Conservation (phyloP, 371 early-diverging fungal species). For the Mortierella sp. region DNA sequence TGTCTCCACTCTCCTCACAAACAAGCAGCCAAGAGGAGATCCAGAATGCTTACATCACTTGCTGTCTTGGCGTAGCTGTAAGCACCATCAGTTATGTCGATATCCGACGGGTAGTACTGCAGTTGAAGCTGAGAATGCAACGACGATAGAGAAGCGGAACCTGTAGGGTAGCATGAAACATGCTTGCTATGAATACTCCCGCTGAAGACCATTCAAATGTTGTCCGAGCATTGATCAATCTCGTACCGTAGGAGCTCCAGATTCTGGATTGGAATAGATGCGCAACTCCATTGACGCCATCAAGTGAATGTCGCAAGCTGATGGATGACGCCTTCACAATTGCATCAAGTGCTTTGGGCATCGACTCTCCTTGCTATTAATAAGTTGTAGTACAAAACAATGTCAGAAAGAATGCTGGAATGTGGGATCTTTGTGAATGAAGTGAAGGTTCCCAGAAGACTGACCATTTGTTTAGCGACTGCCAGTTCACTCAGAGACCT, state of each 20-base stretch:
- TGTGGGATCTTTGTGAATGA: neutral
- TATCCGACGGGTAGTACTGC: slow-evolving; percentile 25
- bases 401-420: neutral
- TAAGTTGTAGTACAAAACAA: neutral
- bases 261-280: slow-evolving; percentile 38
- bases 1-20: neutral
- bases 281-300: slow-evolving; percentile 21
- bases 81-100: slow-evolving; percentile 32
- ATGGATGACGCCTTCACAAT: slow-evolving; percentile 39
- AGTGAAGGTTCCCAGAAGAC: no score
- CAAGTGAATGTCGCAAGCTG: slow-evolving; percentile 26
- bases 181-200: neutral
- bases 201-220: neutral
- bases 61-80: slow-evolving; percentile 29
- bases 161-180: slow-evolving; percentile 4
- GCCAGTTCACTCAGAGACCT: slow-evolving; percentile 50
- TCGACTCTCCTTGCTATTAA: slow-evolving; percentile 33
- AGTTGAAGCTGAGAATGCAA: slow-evolving; percentile 42
- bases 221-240: neutral
- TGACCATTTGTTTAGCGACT: slow-evolving; percentile 31
- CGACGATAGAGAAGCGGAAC: slow-evolving; percentile 29
- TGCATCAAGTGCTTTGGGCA: slow-evolving; percentile 21
- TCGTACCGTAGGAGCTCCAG: slow-evolving; percentile 39
- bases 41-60: slow-evolving; percentile 29
- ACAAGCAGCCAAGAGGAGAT: neutral